Evolutionary conservation across 805 yeast species (phyloP), one percentile per base, ranked within the genome.

Genomic region (Lachancea waltii): DNA sequence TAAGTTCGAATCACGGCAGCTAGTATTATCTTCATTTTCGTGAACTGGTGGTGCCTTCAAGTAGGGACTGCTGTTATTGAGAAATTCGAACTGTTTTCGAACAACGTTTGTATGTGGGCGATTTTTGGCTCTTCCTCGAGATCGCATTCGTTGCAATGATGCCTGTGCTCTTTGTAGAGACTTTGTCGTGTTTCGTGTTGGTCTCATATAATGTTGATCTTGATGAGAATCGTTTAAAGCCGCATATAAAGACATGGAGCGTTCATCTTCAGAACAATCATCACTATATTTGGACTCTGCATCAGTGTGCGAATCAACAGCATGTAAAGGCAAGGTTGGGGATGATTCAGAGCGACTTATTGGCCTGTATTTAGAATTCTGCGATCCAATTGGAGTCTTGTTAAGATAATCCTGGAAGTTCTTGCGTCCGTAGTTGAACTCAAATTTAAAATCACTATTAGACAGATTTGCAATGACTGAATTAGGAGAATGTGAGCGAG

Each of bases 141-240:
- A 73, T 41, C 72, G 67, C 69, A 78, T 78, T 55, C 85, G 63
- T 40, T 73, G 67, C 14, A 79, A 51, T 0, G 84, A 77, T 0
- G 84, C 83, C 49, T 77, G 79, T 0, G 85, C 84, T 46, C 84
- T 63, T 46, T 76, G 83, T 25, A 68, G 63, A 1, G 82, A 74
- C 38, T 78, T 60, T 0, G 66, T 61, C 7, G 65, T 61, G 29
- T 54, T 59, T 44, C 72, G 59, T 25, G 65, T 47, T 3, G 63
- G 52, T 34, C 68, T 48, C 7, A 61, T 50, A 14, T 59, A 62
- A 22, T 60, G 54, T 30, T 58, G 59, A 14, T 63, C 65, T 30
- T 53, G 58, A 13, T 56, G 55, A 9, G 57, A 60, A 23, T 51
- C 60, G 40, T 67, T 63, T n/a, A 78, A 54, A 0, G 80, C 72